Evolutionary conservation across 805 yeast genomes (phyloP), one percentile per base, ranked within the genome.

Genomic region (Saccharomycopsis fermentans): DNA sequence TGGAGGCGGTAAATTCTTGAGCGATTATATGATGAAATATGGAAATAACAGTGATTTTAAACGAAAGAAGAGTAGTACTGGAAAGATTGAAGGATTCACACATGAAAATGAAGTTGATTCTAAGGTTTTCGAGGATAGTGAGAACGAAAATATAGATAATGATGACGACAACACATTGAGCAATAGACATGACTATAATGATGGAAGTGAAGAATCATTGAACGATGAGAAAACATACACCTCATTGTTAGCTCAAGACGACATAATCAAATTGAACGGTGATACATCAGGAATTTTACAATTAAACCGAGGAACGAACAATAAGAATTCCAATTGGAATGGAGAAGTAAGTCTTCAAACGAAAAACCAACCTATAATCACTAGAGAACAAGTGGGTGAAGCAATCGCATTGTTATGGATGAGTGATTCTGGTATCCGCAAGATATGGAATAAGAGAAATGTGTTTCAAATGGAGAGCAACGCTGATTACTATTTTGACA

Each of bases 381-480:
- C 71, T 1, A 74, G 86, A 64, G 62, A 66, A n/a, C 78, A 80
- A 55, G 80, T 90, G 27, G 96, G 96, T 0, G 74, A 73, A 32
- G 90, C 97, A 0, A 84, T 92, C 26, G 67, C 69, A 37, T 70
- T 72, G 58, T 74, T 92, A 52, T 92, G 98, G 98, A 64, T 66
- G 4, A 67, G 75, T 2, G 96, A 90, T 69, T 63, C 67, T 2
- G 96, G 96, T 1, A 82, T 90, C 52, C 74, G 73, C 58, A 75
- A 72, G 61, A 80, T 86, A 70, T 82, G 75, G 66, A 70, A 70
- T 12, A 76, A 84, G 63, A 75, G 90, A 0, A 87, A 86, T 69
- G 86, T 83, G 66, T 90, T 90, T 69, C 97, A 90, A 68, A 73
- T 92, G 50, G 97, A 90, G 68, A 84, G 88, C 3, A 85, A 89